phyloP scores from a whole-genome alignment of 177 flowering plant genomes.

The Telopea speciosissima region DNA sequence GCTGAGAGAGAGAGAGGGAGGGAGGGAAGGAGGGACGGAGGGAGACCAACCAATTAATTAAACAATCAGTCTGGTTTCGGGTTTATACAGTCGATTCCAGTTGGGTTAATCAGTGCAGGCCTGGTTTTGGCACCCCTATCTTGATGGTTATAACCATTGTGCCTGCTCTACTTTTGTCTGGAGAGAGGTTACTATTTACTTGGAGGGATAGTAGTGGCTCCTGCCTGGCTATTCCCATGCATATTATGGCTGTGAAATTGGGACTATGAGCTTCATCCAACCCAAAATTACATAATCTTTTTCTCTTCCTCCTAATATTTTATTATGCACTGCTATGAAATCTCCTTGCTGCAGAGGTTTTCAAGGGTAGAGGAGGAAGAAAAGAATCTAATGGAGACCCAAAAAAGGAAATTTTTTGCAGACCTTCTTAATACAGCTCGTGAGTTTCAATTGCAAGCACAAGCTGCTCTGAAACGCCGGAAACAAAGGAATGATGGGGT shows the following conservation, averaged over 20 bases:
- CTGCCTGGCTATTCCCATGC: background rate
- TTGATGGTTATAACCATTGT: background rate
- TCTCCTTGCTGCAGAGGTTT: constrained; percentile 52
- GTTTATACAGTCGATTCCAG: too few relatives aligned
- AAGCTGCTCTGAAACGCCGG: constrained; percentile 74
- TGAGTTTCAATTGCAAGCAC: constrained; percentile 80
- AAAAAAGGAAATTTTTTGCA: constrained; percentile 82
- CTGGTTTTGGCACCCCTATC: too few relatives aligned
- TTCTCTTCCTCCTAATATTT: background rate
- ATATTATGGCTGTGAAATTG: background rate
- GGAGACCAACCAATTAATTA: too few relatives aligned
- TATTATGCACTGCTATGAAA: constrained; percentile 8
- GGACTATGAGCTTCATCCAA: background rate
- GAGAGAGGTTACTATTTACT: background rate
- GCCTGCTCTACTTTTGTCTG: background rate
- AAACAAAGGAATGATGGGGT: constrained; percentile 92
- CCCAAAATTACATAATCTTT: background rate
- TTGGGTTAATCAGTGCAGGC: too few relatives aligned
- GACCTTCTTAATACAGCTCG: constrained; percentile 83
- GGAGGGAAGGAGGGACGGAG: too few relatives aligned
- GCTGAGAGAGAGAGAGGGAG: too few relatives aligned
- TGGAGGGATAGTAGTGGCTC: background rate
- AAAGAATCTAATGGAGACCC: constrained; percentile 66
- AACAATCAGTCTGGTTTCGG: too few relatives aligned
- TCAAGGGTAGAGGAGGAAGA: constrained; percentile 87